phyloP scores from a whole-genome alignment of 345 rosid genomes.

The Gossypium herbaceum region DNA sequence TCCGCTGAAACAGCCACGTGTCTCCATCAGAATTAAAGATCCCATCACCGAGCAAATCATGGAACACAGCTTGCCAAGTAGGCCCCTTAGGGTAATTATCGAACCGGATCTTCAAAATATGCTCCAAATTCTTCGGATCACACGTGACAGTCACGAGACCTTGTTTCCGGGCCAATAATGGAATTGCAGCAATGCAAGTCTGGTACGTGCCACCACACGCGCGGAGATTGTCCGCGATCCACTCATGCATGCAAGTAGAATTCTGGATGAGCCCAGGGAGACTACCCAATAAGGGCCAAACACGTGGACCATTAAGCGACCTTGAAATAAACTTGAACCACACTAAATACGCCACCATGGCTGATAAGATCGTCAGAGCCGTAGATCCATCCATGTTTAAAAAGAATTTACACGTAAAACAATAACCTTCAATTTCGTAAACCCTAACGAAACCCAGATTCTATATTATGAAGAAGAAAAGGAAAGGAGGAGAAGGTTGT shows the following conservation, averaged over 20 bases:
- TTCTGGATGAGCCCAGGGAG: conserved; percentile 62
- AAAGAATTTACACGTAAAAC: background rate
- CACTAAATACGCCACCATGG: conserved; percentile 32
- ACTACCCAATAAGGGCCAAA: conserved; percentile 73
- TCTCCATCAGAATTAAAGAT: conserved; percentile 73
- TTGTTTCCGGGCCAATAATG: conserved; percentile 49
- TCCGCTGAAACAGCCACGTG: conserved; percentile 73
- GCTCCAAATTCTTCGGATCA: conserved; percentile 66
- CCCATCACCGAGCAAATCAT: conserved; percentile 67
- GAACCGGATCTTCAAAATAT: conserved; percentile 61
- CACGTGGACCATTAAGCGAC: conserved; percentile 55
- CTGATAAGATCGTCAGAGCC: conserved; percentile 40
- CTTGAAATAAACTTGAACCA: conserved; percentile 52
- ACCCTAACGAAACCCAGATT: too few species aligned
- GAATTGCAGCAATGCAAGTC: conserved; percentile 57
- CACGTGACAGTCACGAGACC: conserved; percentile 86
- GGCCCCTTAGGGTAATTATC: conserved; percentile 82
- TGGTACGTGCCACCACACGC: conserved; percentile 71
- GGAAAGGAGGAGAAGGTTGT: background rate
- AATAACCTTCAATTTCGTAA: too few species aligned
- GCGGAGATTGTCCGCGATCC: conserved; percentile 73
- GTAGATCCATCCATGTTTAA: conserved; percentile 39
- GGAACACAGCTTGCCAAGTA: conserved; percentile 68
- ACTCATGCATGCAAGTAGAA: conserved; percentile 59
- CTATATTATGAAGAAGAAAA: background rate